phyloP scores from a whole-genome alignment of 2,329 filamentous ascomycete genomes.

The Calonectria pseudoreteaudii region DNA sequence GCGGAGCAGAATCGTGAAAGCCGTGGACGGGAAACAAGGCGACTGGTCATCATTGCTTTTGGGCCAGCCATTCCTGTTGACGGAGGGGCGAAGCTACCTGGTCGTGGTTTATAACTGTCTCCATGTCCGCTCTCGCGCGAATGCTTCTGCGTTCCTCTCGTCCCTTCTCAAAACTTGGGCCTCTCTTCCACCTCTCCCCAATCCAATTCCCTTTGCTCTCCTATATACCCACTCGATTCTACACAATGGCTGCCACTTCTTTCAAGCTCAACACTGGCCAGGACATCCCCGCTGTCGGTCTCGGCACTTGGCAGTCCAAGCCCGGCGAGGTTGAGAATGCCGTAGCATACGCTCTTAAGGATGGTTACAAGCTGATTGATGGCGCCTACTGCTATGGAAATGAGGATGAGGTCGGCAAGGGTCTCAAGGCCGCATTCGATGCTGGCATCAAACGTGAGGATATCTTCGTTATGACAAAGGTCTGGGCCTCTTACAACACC shows the following conservation, averaged over 20 bases:
- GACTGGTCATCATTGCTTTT: background rate
- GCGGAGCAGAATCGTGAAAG: background rate
- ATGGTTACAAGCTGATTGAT: conserved; percentile 73
- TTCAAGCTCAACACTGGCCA: conserved; percentile 75
- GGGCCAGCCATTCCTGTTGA: background rate
- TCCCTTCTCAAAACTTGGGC: background rate
- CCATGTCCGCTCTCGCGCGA: conserved; percentile 16
- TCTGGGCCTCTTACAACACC: conserved; percentile 84
- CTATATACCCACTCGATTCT: conserved; percentile 1
- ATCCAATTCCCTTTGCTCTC: background rate
- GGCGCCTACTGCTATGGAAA: conserved; percentile 83
- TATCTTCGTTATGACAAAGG: conserved; percentile 86
- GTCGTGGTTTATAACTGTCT: conserved; percentile 29
- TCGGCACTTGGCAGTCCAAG: conserved; percentile 75
- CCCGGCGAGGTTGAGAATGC: conserved; percentile 69
- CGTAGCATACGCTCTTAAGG: conserved; percentile 68
- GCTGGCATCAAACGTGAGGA: conserved; percentile 81
- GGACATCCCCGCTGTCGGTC: conserved; percentile 72
- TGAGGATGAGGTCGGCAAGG: conserved; percentile 85
- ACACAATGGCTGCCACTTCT: conserved; percentile 63
- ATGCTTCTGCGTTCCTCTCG: background rate
- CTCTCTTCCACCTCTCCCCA: conserved; percentile 1
- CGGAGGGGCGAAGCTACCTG: background rate
- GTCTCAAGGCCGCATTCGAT: conserved; percentile 78
- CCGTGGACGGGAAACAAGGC: background rate